phyloP scores from a whole-genome alignment of 495 filamentous ascomycete genomes.

The Penicillium pancosmium region DNA sequence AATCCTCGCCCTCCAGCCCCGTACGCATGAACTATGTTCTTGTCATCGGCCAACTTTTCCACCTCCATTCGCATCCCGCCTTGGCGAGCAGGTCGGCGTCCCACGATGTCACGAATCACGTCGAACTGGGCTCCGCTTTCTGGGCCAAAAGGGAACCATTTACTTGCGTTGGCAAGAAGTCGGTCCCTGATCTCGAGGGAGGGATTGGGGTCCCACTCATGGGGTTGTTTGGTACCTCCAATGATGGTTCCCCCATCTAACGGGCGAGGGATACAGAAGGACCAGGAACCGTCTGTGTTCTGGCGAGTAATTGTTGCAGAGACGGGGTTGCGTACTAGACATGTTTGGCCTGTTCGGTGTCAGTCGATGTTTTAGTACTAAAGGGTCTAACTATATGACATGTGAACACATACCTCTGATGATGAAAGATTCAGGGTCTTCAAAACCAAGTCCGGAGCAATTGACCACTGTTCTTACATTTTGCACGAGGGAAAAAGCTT shows the following conservation, averaged over 20 bases:
- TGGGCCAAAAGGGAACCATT: conserved; percentile 47
- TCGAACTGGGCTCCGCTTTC: conserved; percentile 45
- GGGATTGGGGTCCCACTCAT: conserved; percentile 57
- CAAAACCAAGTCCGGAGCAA: conserved; percentile 59
- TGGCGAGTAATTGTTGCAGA: conserved; percentile 60
- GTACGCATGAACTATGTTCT: conserved; percentile 61
- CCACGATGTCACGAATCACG: conserved; percentile 50
- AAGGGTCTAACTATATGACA: neutral
- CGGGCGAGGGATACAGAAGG: conserved; percentile 61
- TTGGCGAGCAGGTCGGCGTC: conserved; percentile 45
- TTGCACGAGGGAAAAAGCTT: conserved; percentile 47
- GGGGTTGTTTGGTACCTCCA: conserved; percentile 63
- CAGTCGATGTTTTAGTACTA: neutral
- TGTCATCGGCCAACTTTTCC: conserved; percentile 31
- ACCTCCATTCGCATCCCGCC: conserved; percentile 48
- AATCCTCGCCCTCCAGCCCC: conserved; percentile 64
- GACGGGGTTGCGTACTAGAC: conserved; percentile 49
- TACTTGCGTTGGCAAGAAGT: conserved; percentile 48
- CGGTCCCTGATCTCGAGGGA: conserved; percentile 45
- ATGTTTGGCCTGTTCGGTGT: conserved; percentile 40
- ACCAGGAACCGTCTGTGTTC: conserved; percentile 61
- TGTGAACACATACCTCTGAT: conserved; percentile 50
- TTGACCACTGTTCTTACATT: conserved; percentile 57
- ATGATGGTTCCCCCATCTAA: conserved; percentile 63
- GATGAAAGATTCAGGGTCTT: conserved; percentile 53